phyloP scores from a whole-genome alignment of 2,329 filamentous ascomycete species.

The Cladophialophora exuberans region DNA sequence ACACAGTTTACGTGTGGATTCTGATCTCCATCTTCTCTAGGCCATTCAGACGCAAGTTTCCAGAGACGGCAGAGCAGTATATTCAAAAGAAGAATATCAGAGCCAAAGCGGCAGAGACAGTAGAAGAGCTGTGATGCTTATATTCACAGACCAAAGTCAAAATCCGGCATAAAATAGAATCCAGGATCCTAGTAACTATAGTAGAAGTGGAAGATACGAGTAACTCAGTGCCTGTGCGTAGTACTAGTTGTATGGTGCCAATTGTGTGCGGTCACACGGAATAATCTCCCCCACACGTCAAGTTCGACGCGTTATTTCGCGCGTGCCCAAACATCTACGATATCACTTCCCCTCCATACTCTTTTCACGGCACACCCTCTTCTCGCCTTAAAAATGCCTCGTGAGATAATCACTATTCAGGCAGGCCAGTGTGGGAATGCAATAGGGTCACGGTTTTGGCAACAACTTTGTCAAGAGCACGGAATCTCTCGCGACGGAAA shows the following conservation, averaged over 20 bases:
- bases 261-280: too few species aligned
- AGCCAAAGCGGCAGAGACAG: conserved; percentile 11
- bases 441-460: conserved; percentile 92
- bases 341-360: background rate
- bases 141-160: background rate
- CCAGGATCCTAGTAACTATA: background rate
- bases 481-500: conserved; percentile 98
- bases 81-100: conserved; percentile 18
- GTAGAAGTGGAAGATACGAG: too few species aligned
- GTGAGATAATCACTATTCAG: conserved; percentile 99
- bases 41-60: conserved; percentile 27
- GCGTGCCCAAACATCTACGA: too few species aligned
- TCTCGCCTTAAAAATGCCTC: conserved; percentile 27
- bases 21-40: conserved; percentile 28
- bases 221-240: too few species aligned
- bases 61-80: conserved; percentile 28
- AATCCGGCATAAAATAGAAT: background rate
- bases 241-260: too few species aligned
- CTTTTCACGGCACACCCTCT: background rate
- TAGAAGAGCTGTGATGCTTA: conserved; percentile 4
- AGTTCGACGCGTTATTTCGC: too few species aligned
- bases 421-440: conserved; percentile 66
- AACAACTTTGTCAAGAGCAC: conserved; percentile 96
- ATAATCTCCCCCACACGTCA: too few species aligned
- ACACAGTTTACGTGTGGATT: conserved; percentile 28